Evolutionary conservation across 192 early-diverging fungal genomes (phyloP), one percentile per base, ranked within the genome.

Genomic region (Rhizophagus clarus): DNA sequence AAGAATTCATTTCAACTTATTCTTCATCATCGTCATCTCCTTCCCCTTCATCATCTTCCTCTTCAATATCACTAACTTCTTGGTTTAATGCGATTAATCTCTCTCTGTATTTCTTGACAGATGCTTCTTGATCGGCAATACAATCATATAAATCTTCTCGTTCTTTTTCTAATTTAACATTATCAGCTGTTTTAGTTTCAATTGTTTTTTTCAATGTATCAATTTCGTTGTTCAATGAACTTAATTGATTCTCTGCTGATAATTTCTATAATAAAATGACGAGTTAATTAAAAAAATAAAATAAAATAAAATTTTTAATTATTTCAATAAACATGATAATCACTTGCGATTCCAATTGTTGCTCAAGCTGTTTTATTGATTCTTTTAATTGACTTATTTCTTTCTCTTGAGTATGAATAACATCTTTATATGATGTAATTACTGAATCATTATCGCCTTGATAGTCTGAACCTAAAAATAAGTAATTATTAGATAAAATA

Each of bases 141-240:
- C 90, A 94, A 95, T 90, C 47, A 96, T 40, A 85, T 72, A 96
- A 80, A 80, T 97, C 96, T 72, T 96, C 96, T 69, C 95, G 94
- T 78, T 96, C 94, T 81, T 91, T 90, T 78, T 86, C 80, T 60
- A 93, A 77, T 77, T 89, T 47, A 81, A 76, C 73, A 79, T 86
- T n/a, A 40, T 61, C 34, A 0, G 22, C 77, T 84, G 49, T 22
- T 61, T 76, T 51, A 62, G 71, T 28, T 76, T 61, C 62, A 34
- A 72, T 29, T 37, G 77, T 10, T 63, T 37, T 28, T 81, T 72
- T n/a, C 79, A 60, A 6, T 40, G 49, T 37, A 72, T 61, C 15
- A 20, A 69, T 22, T 70, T 81, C 29, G 78, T 24, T 24, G n/a
- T 63, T 31, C 22, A 40, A 37, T 82, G 76, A 61, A 80, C 74